Evolutionary conservation across 2,329 filamentous ascomycete species (phyloP), one percentile per base, ranked within the genome.

Genomic region (Ceratocystiopsis sp.): DNA sequence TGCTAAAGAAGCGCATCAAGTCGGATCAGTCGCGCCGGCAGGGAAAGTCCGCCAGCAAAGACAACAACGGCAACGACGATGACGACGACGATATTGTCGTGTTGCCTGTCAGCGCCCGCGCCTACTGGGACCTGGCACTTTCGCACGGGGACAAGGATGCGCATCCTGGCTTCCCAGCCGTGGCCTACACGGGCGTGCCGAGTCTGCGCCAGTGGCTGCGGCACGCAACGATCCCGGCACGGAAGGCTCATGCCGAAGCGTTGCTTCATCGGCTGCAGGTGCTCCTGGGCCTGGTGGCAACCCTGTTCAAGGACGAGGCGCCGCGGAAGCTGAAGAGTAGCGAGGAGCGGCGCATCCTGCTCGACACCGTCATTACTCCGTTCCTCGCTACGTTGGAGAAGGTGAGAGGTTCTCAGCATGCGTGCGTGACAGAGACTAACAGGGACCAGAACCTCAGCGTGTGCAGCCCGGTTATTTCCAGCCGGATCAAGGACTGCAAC

Each of bases 201-300:
- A 43, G 43, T 2, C 12, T 47, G 41, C 29, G 37, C 1, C 18
- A 43, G 0, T 49, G 47, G 47, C 44, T 49, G 35, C 43, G 45
- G 3, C 17, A 21, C 1, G 41, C 47, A 2, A 41, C 41, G 0
- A 21, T 45, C 15, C 45, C 47, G 4, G 18, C 16, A 15, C 47
- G 47, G 3, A 37, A 21, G 12, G 12, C 13, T 2, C 45, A 47
- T 12, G 45, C 45, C 16, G 33, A 13, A 10, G 14, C 32, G 10
- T 21, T 49, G 21, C 40, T 49, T 16, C 40, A 16, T 8, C 36
- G 44, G 4, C 44, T 48, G 6, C 8, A 45, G 4, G 43, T 46
- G 1, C 29, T 48, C 2, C 35, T 48, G 15, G 25, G 25, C 25
- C 25, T 29, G 25, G 25, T 29, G 25, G 6, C 25, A 2, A 29